These are phyloP conservation scores for Phytopythium vexans DNA, from an alignment of 352 stramenopile genomes.

Conservation along the genomic window DNA sequence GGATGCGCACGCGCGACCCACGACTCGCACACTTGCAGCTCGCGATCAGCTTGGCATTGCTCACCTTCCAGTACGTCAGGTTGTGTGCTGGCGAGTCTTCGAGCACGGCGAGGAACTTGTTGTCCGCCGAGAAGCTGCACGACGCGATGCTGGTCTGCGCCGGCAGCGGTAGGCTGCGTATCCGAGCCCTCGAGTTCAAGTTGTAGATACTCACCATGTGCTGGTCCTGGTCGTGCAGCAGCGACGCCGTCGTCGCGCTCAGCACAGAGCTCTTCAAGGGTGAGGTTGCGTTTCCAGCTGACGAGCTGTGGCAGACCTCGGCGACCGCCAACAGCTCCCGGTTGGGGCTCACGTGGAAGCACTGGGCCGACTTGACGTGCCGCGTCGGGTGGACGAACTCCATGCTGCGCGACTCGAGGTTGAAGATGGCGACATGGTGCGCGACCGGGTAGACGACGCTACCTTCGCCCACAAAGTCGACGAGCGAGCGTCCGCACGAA, in stretches of 20 bases:
- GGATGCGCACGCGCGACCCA: conserved; percentile 64
- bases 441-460: conserved; percentile 62
- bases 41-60: conserved; percentile 68
- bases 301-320: conserved; percentile 38
- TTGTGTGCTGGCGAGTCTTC: conserved; percentile 69
- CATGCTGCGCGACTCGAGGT: conserved; percentile 57
- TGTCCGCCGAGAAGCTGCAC: conserved; percentile 65
- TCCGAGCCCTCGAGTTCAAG: conserved; percentile 27
- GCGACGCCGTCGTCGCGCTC: conserved; percentile 2
- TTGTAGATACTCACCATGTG: conserved; percentile 71
- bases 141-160: conserved; percentile 62
- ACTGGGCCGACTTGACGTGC: conserved; percentile 47
- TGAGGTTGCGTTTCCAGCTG: not conserved
- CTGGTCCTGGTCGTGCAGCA: conserved; percentile 33
- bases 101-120: conserved; percentile 73
- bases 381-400: conserved; percentile 71
- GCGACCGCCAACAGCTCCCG: conserved; percentile 63
- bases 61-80: conserved; percentile 81
- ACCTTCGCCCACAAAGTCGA: conserved; percentile 60
- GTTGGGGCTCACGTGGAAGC: conserved; percentile 67
- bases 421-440: conserved; percentile 61
- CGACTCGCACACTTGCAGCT: conserved; percentile 67
- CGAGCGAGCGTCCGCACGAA: conserved; percentile 28
- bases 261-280: no score
- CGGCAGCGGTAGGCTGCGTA: conserved; percentile 43